Evolutionary conservation across 1,284 basidiomycete species (phyloP).

Genomic region (Ustilago nuda): DNA sequence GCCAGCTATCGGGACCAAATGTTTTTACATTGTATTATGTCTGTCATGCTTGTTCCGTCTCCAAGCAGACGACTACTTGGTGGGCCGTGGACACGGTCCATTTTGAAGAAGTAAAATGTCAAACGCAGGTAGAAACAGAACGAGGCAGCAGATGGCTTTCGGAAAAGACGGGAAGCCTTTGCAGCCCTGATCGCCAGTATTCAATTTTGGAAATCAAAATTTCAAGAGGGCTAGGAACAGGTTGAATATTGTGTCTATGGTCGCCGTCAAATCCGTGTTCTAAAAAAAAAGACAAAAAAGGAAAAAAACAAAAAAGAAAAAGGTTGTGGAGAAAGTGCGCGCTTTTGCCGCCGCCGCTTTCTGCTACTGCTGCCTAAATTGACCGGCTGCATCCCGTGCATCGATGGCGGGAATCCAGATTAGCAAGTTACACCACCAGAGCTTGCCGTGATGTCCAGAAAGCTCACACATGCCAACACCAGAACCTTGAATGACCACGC

Average conservation of each 20-base stretch:
- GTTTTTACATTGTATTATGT: background rate
- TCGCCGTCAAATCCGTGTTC: slow-evolving; percentile 36
- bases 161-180: slow-evolving; percentile 34
- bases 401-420: background rate
- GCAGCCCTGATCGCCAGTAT: background rate
- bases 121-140: background rate
- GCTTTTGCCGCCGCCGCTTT: background rate
- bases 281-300: background rate
- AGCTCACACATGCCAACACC: slow-evolving; percentile 12
- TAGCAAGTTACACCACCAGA: background rate
- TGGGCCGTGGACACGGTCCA: background rate
- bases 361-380: slow-evolving; percentile 2
- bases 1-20: too few species aligned
- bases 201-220: background rate
- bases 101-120: background rate
- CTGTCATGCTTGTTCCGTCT: background rate
- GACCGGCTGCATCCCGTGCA: slow-evolving; percentile 5
- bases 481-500: slow-evolving; percentile 1
- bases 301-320: background rate
- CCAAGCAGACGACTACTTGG: background rate
- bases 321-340: slow-evolving; percentile 14
- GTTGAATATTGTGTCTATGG: background rate
- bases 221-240: background rate
- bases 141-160: slow-evolving; percentile 6
- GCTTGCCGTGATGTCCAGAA: slow-evolving; percentile 43